These are phyloP conservation scores for Botrytis sinoallii DNA, from an alignment of 2,329 filamentous ascomycete species.

Conservation along the genomic window DNA sequence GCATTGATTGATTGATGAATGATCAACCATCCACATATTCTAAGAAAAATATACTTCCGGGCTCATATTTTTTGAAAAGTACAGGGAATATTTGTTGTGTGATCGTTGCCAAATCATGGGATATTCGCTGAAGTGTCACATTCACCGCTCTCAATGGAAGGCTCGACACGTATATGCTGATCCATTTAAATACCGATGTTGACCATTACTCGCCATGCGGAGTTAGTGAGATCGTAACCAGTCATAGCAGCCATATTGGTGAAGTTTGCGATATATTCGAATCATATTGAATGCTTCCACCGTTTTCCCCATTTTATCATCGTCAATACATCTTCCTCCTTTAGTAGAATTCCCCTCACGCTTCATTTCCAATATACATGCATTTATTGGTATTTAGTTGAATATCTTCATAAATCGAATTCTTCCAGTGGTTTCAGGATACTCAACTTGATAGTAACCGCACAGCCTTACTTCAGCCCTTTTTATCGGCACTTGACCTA, in stretches of 20 bases:
- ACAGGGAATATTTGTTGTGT: constrained; percentile 17
- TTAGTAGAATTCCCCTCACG: constrained; percentile 1
- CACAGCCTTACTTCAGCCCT: constrained; percentile 15
- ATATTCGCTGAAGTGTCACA: constrained; percentile 20
- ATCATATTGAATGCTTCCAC: constrained; percentile 9
- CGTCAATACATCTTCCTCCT: constrained; percentile 4
- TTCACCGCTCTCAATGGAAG: constrained; percentile 17
- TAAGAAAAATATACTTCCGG: not conserved
- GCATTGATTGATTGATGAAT: constrained; percentile 20
- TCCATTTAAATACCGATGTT: constrained; percentile 18
- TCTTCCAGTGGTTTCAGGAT: constrained; percentile 19
- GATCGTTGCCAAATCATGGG: constrained; percentile 21
- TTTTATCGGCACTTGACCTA: not conserved
- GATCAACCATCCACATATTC: constrained; percentile 14
- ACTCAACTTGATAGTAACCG: not conserved
- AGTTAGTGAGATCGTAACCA: not conserved
- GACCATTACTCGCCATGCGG: constrained; percentile 13
- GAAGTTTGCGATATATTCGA: constrained; percentile 15
- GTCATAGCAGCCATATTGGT: constrained; percentile 10
- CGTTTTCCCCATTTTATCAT: constrained; percentile 11
- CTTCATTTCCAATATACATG: constrained; percentile 10
- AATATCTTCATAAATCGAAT: constrained; percentile 11
- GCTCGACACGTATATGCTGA: constrained; percentile 20
- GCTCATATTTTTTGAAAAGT: not conserved
- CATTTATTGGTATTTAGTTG: constrained; percentile 15